Conservation (phyloP, 2,329 filamentous ascomycete species). For the Fusarium hainanense region DNA sequence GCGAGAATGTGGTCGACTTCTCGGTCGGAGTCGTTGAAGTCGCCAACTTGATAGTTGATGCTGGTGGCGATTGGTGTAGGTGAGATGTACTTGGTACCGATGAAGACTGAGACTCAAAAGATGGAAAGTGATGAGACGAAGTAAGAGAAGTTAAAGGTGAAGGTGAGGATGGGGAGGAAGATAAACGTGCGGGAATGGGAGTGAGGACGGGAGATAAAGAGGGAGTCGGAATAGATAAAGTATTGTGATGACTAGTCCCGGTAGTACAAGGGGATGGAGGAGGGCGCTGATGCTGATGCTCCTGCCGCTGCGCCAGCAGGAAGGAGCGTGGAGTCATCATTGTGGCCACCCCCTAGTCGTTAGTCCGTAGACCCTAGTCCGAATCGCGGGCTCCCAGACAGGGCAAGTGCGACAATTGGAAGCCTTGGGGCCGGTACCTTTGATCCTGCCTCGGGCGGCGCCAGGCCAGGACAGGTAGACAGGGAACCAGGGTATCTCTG, state of each 20-base stretch:
- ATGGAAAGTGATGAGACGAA: slow-evolving; percentile 20
- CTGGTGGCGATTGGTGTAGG: slow-evolving; percentile 12
- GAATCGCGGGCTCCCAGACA: slow-evolving; percentile 32
- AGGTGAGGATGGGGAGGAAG: slow-evolving; percentile 24
- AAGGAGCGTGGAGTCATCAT: slow-evolving; percentile 48
- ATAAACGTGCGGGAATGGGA: slow-evolving; percentile 27
- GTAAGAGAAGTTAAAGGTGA: slow-evolving; percentile 25
- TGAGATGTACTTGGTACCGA: slow-evolving; percentile 14
- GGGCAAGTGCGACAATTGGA: slow-evolving; percentile 38
- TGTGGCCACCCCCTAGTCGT: slow-evolving; percentile 35
- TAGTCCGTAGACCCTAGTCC: slow-evolving; percentile 12
- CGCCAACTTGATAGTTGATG: slow-evolving; percentile 20
- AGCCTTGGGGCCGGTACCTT: slow-evolving; percentile 31
- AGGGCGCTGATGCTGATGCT: slow-evolving; percentile 34
- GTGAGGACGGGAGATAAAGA: slow-evolving; percentile 36
- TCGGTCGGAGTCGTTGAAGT: slow-evolving; percentile 32
- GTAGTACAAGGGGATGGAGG: slow-evolving; percentile 35
- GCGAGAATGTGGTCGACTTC: slow-evolving; percentile 33
- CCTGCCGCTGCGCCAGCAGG: slow-evolving; percentile 42
- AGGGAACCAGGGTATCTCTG: slow-evolving; percentile 6
- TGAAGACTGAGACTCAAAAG: slow-evolving; percentile 5
- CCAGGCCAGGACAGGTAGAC: slow-evolving; percentile 6
- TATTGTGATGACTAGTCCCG: slow-evolving; percentile 37
- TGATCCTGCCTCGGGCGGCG: slow-evolving; percentile 16
- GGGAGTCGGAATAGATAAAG: slow-evolving; percentile 39